Base-by-base conservation (phyloP, 202 grass and related monocot species). In the Panicum virgatum region DNA sequence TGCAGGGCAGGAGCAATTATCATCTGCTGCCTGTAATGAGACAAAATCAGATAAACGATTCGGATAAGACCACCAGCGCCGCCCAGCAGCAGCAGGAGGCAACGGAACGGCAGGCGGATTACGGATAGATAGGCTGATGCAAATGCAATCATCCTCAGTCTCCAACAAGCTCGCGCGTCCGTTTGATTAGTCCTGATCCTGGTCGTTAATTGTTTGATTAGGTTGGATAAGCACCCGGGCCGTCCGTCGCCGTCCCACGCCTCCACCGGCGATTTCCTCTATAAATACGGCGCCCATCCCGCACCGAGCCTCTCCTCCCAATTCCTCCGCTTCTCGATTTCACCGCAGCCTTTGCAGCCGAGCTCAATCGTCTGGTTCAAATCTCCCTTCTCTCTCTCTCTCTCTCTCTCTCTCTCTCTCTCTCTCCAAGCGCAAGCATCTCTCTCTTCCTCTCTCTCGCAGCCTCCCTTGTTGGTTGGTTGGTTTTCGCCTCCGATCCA, bases 241-340 rank as follows among this genome's bases (percentile, higher is more conserved):
- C 54, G 32, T 71, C 26, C 37, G 53, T 70, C 87, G 23, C 27
- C 71, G 14, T 69, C 87, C 37, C 80, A 32, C 32, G 69, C 7
- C 32, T 69, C 69, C 38, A 0, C 5, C 30, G 62, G 6, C 18
- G 38, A 20, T 39, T 39, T 48, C 48, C 75, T 81, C 77, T 94
- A 91, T 90, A 92, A 48, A 91, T 43, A 81, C 1, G 38, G 36
- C 30, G 4, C 83, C 66, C 79, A 42, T 7, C 48, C 65, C 26
- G 18, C 40, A 2, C 4, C 61, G 26, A 62, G 8, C 78, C 39
- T 76, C 39, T 65, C 61, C 59, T 76, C 74, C 27, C 27, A 77
- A 25, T 25, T 71, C 18, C 23, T 20, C 54, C 15, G n/a, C n/a
- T 2, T 83, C 59, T 22, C 44, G 32, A 11, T 12, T 39, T n/a